phyloP scores from a whole-genome alignment of 1,284 basidiomycete genomes.

The Leucoagaricus sp. region DNA sequence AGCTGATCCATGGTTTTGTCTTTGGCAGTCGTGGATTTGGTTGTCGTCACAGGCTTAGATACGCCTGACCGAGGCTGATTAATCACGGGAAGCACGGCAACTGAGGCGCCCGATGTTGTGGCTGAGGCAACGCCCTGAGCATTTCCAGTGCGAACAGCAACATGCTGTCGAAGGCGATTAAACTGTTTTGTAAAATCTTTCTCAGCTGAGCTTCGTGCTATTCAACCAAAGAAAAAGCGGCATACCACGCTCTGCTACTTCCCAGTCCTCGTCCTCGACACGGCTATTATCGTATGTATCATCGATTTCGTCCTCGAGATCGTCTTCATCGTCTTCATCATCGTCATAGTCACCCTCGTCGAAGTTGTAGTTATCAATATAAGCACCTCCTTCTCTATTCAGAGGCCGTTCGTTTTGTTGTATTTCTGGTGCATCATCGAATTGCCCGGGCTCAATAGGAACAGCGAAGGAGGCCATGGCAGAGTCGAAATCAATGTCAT shows the following conservation, averaged over 20 bases:
- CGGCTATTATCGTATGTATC: slow-evolving; percentile 54
- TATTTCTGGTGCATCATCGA: slow-evolving; percentile 49
- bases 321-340: slow-evolving; percentile 37
- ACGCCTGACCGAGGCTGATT: slow-evolving; percentile 56
- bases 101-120: slow-evolving; percentile 45
- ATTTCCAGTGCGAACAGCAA: slow-evolving; percentile 70
- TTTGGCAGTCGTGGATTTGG: slow-evolving; percentile 33
- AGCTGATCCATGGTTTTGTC: slow-evolving; percentile 70
- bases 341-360: slow-evolving; percentile 35
- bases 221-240: neutral
- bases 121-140: slow-evolving; percentile 58
- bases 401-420: slow-evolving; percentile 4
- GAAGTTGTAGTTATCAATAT: slow-evolving; percentile 50
- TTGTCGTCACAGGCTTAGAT: slow-evolving; percentile 14
- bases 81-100: slow-evolving; percentile 69
- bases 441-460: slow-evolving; percentile 45
- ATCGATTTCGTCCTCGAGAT: slow-evolving; percentile 42
- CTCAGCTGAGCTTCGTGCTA: slow-evolving; percentile 7
- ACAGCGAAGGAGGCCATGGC: slow-evolving; percentile 24
- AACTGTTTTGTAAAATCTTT: slow-evolving; percentile 94
- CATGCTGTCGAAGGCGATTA: slow-evolving; percentile 87
- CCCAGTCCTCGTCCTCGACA: slow-evolving; percentile 92
- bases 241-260: slow-evolving; percentile 77
- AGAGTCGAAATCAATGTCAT: neutral
- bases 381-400: slow-evolving; percentile 37